These are phyloP conservation scores for Suhomyces yuchorum DNA, from an alignment of 1,139 yeast species.

Conservation along the genomic window DNA sequence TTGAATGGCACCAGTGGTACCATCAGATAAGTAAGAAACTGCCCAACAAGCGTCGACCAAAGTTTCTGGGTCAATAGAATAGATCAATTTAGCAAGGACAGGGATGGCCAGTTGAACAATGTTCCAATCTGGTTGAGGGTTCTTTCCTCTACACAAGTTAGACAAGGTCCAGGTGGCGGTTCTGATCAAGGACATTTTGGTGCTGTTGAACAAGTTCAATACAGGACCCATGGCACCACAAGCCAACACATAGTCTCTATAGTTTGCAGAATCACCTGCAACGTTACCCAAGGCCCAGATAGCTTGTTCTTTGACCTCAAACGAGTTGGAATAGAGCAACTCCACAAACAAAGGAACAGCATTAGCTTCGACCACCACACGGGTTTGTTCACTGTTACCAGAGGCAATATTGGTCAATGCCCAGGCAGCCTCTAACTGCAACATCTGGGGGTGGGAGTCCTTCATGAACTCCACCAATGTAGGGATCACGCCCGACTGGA, in stretches of 20 bases:
- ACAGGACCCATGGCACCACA: slow-evolving; percentile 92
- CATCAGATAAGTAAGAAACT: slow-evolving; percentile 90
- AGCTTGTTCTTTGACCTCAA: slow-evolving; percentile 96
- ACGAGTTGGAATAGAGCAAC: slow-evolving; percentile 74
- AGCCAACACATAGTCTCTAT: slow-evolving; percentile 83
- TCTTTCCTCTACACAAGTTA: slow-evolving; percentile 93
- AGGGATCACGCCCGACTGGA: slow-evolving; percentile 91
- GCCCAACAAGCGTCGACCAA: slow-evolving; percentile 99
- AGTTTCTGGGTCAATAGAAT: slow-evolving; percentile 89
- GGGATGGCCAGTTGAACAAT: slow-evolving; percentile 87
- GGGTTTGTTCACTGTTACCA: slow-evolving; percentile 89
- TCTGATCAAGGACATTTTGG: slow-evolving; percentile 85
- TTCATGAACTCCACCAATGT: slow-evolving; percentile 84
- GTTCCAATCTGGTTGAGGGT: slow-evolving; percentile 95
- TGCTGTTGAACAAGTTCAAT: slow-evolving; percentile 70
- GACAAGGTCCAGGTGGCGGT: slow-evolving; percentile 99
- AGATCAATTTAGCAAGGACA: slow-evolving; percentile 86
- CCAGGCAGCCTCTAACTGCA: slow-evolving; percentile 99
- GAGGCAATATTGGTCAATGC: slow-evolving; percentile 97
- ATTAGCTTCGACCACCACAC: slow-evolving; percentile 85
- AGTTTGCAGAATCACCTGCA: slow-evolving; percentile 92
- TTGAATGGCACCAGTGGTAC: slow-evolving; percentile 89
- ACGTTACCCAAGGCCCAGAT: slow-evolving; percentile 99
- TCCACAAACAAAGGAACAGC: slow-evolving; percentile 92
- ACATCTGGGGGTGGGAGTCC: slow-evolving; percentile 75